Conservation (phyloP, 2,329 filamentous ascomycete species). For the Claviceps maximensis region DNA sequence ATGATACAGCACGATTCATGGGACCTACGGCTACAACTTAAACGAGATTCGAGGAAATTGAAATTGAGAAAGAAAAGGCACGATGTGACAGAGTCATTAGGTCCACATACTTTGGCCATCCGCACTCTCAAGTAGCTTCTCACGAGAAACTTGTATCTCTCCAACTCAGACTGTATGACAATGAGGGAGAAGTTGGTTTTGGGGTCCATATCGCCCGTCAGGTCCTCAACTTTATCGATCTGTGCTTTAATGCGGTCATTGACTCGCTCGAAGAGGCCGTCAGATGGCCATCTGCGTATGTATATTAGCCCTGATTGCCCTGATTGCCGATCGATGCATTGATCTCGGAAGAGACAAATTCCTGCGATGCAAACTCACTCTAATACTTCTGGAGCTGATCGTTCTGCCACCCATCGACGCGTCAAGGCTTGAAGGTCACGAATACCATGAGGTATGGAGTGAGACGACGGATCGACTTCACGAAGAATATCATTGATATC, state of each 20-base stretch:
- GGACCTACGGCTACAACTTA: background rate
- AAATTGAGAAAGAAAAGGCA: too few relatives aligned
- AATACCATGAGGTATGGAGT: slow-evolving; percentile 42
- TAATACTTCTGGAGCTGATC: slow-evolving; percentile 78
- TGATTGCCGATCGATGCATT: background rate
- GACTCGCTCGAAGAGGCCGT: slow-evolving; percentile 67
- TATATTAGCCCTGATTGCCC: background rate
- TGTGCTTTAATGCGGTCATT: slow-evolving; percentile 58
- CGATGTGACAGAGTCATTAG: too few relatives aligned
- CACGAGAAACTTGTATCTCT: slow-evolving; percentile 84
- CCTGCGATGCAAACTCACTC: slow-evolving; percentile 38
- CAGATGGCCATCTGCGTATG: slow-evolving; percentile 47
- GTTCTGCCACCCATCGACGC: slow-evolving; percentile 84
- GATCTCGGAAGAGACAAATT: background rate
- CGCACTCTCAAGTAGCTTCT: slow-evolving; percentile 69
- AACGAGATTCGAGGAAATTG: too few relatives aligned
- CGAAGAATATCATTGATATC: slow-evolving; percentile 71
- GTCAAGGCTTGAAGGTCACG: slow-evolving; percentile 81
- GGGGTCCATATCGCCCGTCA: slow-evolving; percentile 77
- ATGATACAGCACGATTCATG: background rate
- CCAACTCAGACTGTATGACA: slow-evolving; percentile 90
- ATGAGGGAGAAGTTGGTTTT: slow-evolving; percentile 89
- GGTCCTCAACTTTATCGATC: slow-evolving; percentile 58
- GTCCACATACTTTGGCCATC: slow-evolving; percentile 62
- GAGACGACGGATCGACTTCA: slow-evolving; percentile 50